phyloP scores from a whole-genome alignment of 2,329 filamentous ascomycete genomes.

The Ophiostoma sp. region DNA sequence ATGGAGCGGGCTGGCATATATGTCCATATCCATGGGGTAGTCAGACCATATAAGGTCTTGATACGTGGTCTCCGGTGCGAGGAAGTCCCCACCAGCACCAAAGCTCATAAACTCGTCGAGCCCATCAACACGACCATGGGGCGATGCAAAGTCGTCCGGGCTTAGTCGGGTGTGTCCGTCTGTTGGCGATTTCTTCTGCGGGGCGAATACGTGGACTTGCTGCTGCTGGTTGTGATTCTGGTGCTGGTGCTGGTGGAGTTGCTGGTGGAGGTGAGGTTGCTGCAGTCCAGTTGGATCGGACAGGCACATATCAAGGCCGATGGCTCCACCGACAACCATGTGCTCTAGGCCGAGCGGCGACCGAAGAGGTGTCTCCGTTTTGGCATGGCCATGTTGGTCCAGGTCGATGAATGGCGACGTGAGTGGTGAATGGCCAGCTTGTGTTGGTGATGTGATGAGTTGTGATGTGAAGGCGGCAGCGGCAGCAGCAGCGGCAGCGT shows the following conservation, averaged over 20 bases:
- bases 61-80: constrained; percentile 36
- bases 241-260: constrained; percentile 23
- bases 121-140: constrained; percentile 35
- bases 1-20: constrained; percentile 35
- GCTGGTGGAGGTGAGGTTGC: constrained; percentile 16
- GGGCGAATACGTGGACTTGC: not conserved
- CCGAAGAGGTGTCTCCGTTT: constrained; percentile 6
- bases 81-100: constrained; percentile 32
- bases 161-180: constrained; percentile 33
- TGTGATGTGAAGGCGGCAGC: constrained; percentile 30
- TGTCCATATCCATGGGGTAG: constrained; percentile 41
- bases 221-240: not conserved
- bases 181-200: constrained; percentile 32
- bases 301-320: constrained; percentile 24
- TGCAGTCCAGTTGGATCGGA: constrained; percentile 21
- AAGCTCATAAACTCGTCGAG: constrained; percentile 43
- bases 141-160: constrained; percentile 35
- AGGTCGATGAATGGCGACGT: constrained; percentile 38
- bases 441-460: constrained; percentile 26
- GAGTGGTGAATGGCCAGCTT: constrained; percentile 29
- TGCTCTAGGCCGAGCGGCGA: constrained; percentile 19
- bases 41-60: constrained; percentile 44
- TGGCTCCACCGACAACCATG: constrained; percentile 16
- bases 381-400: constrained; percentile 26
- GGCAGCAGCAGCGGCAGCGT: constrained; percentile 30